phyloP scores from a whole-genome alignment of 257 asterid species.

The Nicotiana tabacum region DNA sequence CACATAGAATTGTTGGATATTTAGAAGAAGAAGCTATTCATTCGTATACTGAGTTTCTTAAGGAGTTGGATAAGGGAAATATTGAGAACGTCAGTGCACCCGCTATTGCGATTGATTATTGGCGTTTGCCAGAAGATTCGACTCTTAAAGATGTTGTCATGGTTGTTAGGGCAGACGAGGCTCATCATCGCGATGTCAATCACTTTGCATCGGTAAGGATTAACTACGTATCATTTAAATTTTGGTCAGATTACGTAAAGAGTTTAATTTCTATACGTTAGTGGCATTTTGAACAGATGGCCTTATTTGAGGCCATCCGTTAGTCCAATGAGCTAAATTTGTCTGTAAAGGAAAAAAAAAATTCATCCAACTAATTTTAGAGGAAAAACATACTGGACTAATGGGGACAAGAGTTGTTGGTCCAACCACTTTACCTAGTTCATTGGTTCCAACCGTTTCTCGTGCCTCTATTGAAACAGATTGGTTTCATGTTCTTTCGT shows the following conservation, averaged over 20 bases:
- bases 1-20: constrained; percentile 65
- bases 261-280: neutral
- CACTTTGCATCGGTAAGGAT: constrained; percentile 78
- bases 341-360: no score
- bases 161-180: constrained; percentile 85
- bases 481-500: no score
- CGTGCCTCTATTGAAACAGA: no score
- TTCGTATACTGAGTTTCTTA: constrained; percentile 50
- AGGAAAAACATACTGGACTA: no score
- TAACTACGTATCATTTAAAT: neutral
- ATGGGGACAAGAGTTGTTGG: no score
- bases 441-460: no score
- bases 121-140: constrained; percentile 49
- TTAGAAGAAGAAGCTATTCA: constrained; percentile 70
- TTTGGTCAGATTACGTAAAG: neutral
- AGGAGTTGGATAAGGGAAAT: constrained; percentile 57
- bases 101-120: constrained; percentile 79
- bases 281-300: no score
- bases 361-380: no score
- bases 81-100: constrained; percentile 78
- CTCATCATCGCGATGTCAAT: constrained; percentile 90
- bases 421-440: no score
- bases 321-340: no score
- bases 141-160: constrained; percentile 80
- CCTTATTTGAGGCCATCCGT: no score